Conservation (phyloP, 192 early-diverging fungal species). For the Backusella parvicylindrica region DNA sequence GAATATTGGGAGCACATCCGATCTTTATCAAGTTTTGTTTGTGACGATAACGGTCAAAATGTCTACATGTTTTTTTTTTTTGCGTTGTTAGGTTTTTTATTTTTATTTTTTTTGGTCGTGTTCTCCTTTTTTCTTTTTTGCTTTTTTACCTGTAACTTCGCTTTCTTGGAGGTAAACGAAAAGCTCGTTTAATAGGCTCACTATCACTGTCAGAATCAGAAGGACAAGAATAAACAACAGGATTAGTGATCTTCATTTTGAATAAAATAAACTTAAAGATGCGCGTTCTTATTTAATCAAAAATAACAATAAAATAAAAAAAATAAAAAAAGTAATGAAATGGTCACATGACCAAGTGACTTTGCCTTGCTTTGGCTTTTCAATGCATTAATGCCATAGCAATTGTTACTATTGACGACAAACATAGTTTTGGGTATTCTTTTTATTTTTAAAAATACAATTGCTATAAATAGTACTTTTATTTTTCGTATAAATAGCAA, state of each 20-base stretch:
- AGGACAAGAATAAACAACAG: neutral
- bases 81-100: neutral
- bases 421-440: no score
- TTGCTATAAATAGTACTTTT: no score
- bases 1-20: neutral
- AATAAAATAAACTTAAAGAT: neutral
- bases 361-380: no score
- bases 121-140: no score
- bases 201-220: conserved; percentile 8
- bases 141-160: neutral
- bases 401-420: no score
- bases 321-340: neutral
- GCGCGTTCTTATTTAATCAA: neutral
- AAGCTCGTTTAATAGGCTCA: neutral
- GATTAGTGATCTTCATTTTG: neutral
- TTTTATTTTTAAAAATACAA: no score
- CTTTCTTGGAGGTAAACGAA: neutral
- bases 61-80: no score
- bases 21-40: neutral
- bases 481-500: neutral
- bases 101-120: no score
- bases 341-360: neutral
- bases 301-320: no score
- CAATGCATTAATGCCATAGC: no score
- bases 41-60: neutral